Evolutionary conservation across 148 eudicot genomes (phyloP).

Genomic region (Gaultheria prostrata): DNA sequence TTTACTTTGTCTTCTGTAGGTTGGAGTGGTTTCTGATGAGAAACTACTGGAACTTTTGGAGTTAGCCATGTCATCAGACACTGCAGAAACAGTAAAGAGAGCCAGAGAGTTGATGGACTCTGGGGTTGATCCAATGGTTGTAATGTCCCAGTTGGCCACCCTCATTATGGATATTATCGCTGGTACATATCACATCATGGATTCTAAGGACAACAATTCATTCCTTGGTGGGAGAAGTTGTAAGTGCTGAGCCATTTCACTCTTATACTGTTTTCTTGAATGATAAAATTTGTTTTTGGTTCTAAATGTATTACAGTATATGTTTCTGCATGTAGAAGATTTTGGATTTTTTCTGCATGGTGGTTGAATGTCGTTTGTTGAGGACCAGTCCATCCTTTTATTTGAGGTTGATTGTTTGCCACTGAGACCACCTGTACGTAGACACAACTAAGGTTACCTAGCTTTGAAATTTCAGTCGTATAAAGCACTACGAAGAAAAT

Average conservation of each 20-base stretch:
- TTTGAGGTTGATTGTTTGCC: not conserved
- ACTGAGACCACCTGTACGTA: not conserved
- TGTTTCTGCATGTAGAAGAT: conserved; percentile 7
- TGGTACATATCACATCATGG: conserved; percentile 62
- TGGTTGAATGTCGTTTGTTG: not conserved
- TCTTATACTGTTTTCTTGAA: not conserved
- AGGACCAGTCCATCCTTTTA: not conserved
- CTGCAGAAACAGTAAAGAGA: conserved; percentile 83
- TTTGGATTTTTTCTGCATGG: not conserved
- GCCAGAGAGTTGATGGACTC: conserved; percentile 93
- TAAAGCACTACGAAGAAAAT: not conserved
- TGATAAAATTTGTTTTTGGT: not conserved
- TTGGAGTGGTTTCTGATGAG: conserved; percentile 89
- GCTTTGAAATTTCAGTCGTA: not conserved
- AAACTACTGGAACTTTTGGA: conserved; percentile 84
- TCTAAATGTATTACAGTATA: not conserved
- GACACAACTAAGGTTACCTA: not conserved
- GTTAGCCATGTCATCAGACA: conserved; percentile 90
- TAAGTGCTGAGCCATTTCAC: conserved; percentile 39
- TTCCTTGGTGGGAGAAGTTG: conserved; percentile 62
- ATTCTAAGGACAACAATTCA: conserved; percentile 46
- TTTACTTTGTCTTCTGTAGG: conserved; percentile 34
- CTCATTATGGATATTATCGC: conserved; percentile 93
- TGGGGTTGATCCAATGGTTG: conserved; percentile 79
- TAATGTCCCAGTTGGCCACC: conserved; percentile 86